Percentiles rank a stretch among this genome's conserved stretches.
phyloP scores from a whole-genome alignment of 1,139 yeast genomes.

The Nakaseomyces sp. region DNA sequence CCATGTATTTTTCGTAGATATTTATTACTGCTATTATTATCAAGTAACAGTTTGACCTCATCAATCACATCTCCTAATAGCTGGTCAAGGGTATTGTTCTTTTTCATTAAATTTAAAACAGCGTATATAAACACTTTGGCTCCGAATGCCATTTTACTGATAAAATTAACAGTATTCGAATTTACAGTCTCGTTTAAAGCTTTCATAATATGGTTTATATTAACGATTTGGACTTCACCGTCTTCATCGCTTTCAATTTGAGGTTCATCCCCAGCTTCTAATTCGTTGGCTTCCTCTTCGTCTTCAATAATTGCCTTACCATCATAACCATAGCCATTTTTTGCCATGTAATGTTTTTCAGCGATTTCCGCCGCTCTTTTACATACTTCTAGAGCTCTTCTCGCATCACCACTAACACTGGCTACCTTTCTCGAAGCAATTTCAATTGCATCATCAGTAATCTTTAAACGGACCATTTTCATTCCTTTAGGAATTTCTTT shows the following conservation, averaged over 20 bases:
- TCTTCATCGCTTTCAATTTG: conserved; percentile 17
- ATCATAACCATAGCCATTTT: conserved; percentile 29
- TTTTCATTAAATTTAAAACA: conserved; percentile 51
- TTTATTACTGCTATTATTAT: conserved; percentile 31
- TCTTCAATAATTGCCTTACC: conserved; percentile 12
- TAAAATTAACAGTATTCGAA: conserved; percentile 57
- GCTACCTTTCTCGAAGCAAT: conserved; percentile 93
- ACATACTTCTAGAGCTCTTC: conserved; percentile 84
- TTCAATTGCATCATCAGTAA: conserved; percentile 73
- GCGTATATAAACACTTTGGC: conserved; percentile 67
- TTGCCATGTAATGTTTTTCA: conserved; percentile 44
- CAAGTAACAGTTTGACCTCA: conserved; percentile 51
- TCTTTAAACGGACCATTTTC: conserved; percentile 34
- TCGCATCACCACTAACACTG: conserved; percentile 93
- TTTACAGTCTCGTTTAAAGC: conserved; percentile 77
- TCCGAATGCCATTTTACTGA: conserved; percentile 55
- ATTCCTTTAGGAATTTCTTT: conserved; percentile 15
- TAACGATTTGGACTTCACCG: conserved; percentile 45
- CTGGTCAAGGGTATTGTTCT: conserved; percentile 66
- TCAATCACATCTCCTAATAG: conserved; percentile 68
- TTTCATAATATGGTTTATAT: conserved; percentile 58
- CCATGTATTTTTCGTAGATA: conserved; percentile 25
- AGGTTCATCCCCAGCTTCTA: conserved; percentile 7
- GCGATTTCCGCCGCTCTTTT: conserved; percentile 88
- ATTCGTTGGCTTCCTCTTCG: conserved; percentile 9